Base-by-base conservation (phyloP, 805 yeast genomes). In the Zygotorulaspora danielsina region DNA sequence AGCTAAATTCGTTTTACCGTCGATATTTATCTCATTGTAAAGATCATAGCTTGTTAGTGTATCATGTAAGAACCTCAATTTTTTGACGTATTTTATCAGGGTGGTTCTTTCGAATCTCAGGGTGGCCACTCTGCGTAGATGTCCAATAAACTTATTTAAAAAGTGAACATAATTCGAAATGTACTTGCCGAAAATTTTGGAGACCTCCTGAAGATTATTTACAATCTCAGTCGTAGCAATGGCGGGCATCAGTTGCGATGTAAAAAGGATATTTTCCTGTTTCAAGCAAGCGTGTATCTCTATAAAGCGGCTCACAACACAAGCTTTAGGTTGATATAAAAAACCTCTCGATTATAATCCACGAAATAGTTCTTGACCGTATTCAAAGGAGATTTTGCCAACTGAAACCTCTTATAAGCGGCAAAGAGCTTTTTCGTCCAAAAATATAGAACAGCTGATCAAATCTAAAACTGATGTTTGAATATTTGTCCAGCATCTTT, bases 81-180 rank as follows among this genome's bases (percentile, higher is more conserved):
- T 62, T 50, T 62, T 62, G 11, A 62, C 65, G 35, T 47, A 57
- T 39, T 62, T 62, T 41, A 62, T 62, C 41, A 62, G 41, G 8
- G 56, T 50, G 10, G 57, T 54, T 41, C 66, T 53, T 36, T 61
- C 65, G 35, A 55, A 59, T 30, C 59, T 53, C 22, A 61, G 35
- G 15, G 63, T 41, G 5, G 59, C 46, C 11, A 52, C 61, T 27
- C 56, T 53, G 27, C 64, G 57, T 18, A 59, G 43, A 34, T 53
- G 53, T 8, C 61, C 53, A 27, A 61, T 61, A 35, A 54, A 56
- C 37, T 54, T 58, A 44, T 61, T 61, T 39, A 61, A 35, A 13
- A 57, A 35, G 34, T 59, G 57, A 11, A 61, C 51, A 41, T 61
- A 54, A 12, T 49, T 38, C 4, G 61, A 53, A 7, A 61, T 33